phyloP scores from a whole-genome alignment of 352 stramenopile genomes.

The Phytophthora pinifolia region DNA sequence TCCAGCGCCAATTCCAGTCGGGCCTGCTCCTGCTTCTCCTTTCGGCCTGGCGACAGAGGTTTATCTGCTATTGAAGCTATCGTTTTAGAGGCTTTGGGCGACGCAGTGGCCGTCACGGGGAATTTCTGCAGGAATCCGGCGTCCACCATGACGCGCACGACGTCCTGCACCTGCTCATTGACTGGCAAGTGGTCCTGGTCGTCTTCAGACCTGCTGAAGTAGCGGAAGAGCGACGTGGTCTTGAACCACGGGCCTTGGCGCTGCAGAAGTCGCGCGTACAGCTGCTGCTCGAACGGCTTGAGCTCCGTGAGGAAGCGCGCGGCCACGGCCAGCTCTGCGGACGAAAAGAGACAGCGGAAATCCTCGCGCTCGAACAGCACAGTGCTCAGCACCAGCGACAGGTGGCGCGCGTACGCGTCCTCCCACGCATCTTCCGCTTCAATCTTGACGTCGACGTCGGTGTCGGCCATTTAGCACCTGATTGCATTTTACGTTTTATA shows the following conservation, averaged over 20 bases:
- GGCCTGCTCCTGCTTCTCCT: conserved; percentile 8
- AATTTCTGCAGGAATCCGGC: conserved; percentile 40
- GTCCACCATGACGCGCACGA: conserved; percentile 44
- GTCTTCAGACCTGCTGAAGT: conserved; percentile 36
- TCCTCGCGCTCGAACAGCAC: conserved; percentile 48
- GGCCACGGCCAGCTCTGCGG: conserved; percentile 41
- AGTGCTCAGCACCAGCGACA: conserved; percentile 52
- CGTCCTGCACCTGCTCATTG: conserved; percentile 39
- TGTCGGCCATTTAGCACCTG: neutral
- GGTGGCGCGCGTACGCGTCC: conserved; percentile 71
- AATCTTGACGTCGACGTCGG: neutral
- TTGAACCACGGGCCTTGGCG: conserved; percentile 80
- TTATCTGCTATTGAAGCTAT: conserved; percentile 5
- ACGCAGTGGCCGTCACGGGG: conserved; percentile 2
- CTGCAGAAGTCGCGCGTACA: conserved; percentile 80
- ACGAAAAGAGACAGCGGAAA: conserved; percentile 49
- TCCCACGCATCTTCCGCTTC: conserved; percentile 20
- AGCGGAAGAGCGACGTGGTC: conserved; percentile 56
- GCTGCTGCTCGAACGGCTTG: conserved; percentile 49
- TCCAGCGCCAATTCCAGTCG: conserved; percentile 40
- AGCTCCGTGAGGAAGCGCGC: conserved; percentile 51
- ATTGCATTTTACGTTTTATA: too few relatives aligned
- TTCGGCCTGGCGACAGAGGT: neutral
- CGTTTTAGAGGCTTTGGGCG: neutral
- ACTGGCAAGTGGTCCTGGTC: conserved; percentile 14